Evolutionary conservation across 202 grass and related monocot genomes (phyloP), one percentile per base, ranked within the genome.

Genomic region (Zizania palustris): DNA sequence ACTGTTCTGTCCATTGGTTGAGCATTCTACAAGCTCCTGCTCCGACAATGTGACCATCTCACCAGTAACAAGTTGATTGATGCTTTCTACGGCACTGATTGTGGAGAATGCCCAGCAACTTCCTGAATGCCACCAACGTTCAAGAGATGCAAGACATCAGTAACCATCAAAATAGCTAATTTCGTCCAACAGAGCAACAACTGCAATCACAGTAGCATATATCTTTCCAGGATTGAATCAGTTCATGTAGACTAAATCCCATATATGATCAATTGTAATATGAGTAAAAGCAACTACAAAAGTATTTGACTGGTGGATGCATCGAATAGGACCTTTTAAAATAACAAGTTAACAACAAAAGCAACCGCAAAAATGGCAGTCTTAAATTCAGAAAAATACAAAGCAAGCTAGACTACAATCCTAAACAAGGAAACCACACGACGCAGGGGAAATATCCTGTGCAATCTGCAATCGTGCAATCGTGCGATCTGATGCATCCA

Each of bases 101-200:
- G 93, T 87, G 16, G 93, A 93, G 77, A 97, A 97, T 36, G 93
- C 93, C 93, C 93, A 97, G 71, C 93, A 93, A 60, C 93, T 97
- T 64, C 91, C 91, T 93, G 91, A 64, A 88, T 5, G 4, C 9
- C 28, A 28, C 28, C 35, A 71, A 50, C 62, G 61, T 66, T 73
- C 7, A 11, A 51, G 20, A 68, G 57, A 44, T 34, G 36, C 15
- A 33, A 51, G 38, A 36, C 56, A 6, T 60, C 68, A 37, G 46
- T 37, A 11, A 63, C 50, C 9, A 73, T 9, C 19, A 64, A 72
- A 63, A 51, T 8, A 64, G 4, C 37, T 33, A 40, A 0, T 43
- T 2, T 9, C 74, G 12, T 42, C 10, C 15, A 14, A 16, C 0
- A 70, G 15, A 34, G 14, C 38, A 21, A 6, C 1, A 34, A 55